Conservation (phyloP, 1,139 yeast species). For the Sugiyamaella japonica region DNA sequence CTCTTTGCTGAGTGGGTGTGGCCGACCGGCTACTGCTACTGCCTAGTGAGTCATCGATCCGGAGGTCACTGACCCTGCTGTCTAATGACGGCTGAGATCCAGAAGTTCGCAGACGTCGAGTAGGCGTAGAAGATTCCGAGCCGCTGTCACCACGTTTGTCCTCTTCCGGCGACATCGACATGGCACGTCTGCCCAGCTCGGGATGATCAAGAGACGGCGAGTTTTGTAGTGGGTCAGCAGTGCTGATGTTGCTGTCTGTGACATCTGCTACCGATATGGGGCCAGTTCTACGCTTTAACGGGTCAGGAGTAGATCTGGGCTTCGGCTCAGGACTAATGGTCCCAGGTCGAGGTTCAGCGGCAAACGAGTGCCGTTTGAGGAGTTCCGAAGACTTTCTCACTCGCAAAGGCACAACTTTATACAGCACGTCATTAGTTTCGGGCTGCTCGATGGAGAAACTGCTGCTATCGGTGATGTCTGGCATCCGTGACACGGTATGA, state of each 20-base stretch:
- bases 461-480: not conserved
- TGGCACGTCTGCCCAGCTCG: not conserved
- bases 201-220: conserved; percentile 11
- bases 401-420: conserved; percentile 12
- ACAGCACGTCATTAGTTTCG: conserved; percentile 6
- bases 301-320: conserved; percentile 1
- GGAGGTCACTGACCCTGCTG: not conserved
- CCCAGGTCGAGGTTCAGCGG: not conserved
- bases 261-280: conserved; percentile 7
- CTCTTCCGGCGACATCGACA: not conserved
- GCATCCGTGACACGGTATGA: conserved; percentile 7
- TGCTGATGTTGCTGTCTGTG: not conserved
- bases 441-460: not conserved
- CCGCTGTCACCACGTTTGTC: not conserved
- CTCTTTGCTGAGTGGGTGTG: not conserved
- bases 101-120: conserved; percentile 4
- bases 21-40: not conserved
- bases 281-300: not conserved
- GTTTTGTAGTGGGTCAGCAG: not conserved
- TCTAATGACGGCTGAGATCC: conserved; percentile 10
- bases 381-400: conserved; percentile 17
- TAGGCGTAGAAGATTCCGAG: conserved; percentile 1
- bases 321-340: conserved; percentile 9
- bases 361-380: conserved; percentile 14
- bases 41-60: not conserved